These are phyloP conservation scores for Cercospora nicotianae DNA, from an alignment of 2,329 filamentous ascomycete species.

Conservation along the genomic window DNA sequence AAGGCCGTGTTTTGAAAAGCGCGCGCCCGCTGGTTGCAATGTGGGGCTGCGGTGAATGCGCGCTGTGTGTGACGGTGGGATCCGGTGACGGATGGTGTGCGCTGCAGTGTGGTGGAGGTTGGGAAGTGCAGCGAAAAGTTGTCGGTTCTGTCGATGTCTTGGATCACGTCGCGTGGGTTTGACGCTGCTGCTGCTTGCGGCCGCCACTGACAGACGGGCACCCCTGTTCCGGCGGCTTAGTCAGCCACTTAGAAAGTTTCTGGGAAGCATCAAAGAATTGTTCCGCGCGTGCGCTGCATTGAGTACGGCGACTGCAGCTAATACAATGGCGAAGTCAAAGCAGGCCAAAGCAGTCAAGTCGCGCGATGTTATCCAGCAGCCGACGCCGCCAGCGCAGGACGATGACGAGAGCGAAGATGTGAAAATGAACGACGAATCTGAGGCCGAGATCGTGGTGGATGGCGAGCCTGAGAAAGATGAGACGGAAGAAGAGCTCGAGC, in stretches of 20 bases:
- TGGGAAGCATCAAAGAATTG: not conserved
- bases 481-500: constrained; percentile 55
- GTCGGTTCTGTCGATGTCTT: not conserved
- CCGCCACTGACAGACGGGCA: not conserved
- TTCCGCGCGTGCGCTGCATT: not conserved
- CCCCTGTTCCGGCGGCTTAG: not conserved
- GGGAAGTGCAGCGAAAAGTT: not conserved
- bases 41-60: constrained; percentile 4
- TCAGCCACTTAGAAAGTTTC: constrained; percentile 7
- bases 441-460: constrained; percentile 35
- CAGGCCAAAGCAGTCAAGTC: constrained; percentile 10
- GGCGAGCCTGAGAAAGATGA: constrained; percentile 35
- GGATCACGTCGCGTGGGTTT: constrained; percentile 4
- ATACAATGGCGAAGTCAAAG: constrained; percentile 25
- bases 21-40: not conserved
- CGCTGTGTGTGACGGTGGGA: not conserved
- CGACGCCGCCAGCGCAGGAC: constrained; percentile 24
- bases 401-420: constrained; percentile 25
- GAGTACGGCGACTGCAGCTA: not conserved
- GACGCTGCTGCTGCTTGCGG: not conserved
- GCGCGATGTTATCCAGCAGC: constrained; percentile 25
- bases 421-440: constrained; percentile 31
- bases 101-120: not conserved
- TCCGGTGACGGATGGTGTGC: not conserved
- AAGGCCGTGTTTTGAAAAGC: not conserved